Base-by-base conservation (phyloP, 306 rosid genomes). In the Pterocarpus santalinus region DNA sequence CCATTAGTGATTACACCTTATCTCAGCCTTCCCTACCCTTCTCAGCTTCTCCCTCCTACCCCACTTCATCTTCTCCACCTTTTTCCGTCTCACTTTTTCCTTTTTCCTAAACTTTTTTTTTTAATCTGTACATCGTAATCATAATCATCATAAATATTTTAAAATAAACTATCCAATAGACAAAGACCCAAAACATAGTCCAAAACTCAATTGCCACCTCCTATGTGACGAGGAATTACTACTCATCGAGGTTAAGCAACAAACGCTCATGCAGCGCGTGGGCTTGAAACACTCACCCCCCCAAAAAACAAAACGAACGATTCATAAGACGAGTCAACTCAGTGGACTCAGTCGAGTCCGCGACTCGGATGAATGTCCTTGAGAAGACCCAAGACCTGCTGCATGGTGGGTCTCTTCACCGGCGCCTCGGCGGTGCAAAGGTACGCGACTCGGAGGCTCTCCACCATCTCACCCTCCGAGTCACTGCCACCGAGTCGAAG, bases 361-460 rank as follows among this genome's bases (percentile, higher is more conserved):
- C 1, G 16, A 61, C 52, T 86, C 2, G 89, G 89, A 61, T 89
- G 90, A 68, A 93, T 85, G 75, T 96, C 97, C 76, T 93, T 92
- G 53, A 96, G 94, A 76, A 93, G 83, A 41, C 99, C 99, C 62
- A 93, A 68, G 4, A 93, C 98, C 22, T 96, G 99, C 11, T 90
- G 94, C 98, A 93, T 93, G 5, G 89, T 86, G 10, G 99, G 98
- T 81, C 99, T 92, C 77, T 96, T 96, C 75, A 69, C 90, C 0
- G 98, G 88, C 3, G 94, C 86, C 86, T 96, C 99, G 11, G 96
- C 94, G 73, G 99, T 96, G 69, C 99, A 93, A 22, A 96, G 80
- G 55, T 93, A 96, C 67, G 93, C 99, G 0, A 96, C 97, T 64
- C 98, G 93, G 81, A 96, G 97, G 57, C 90, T 80, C 89, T 93